A percentile compares a stretch with the other conserved stretches of the same genome.
Evolutionary conservation across 2,329 filamentous ascomycete genomes (phyloP).

Genomic region (Apiospora arundinis): DNA sequence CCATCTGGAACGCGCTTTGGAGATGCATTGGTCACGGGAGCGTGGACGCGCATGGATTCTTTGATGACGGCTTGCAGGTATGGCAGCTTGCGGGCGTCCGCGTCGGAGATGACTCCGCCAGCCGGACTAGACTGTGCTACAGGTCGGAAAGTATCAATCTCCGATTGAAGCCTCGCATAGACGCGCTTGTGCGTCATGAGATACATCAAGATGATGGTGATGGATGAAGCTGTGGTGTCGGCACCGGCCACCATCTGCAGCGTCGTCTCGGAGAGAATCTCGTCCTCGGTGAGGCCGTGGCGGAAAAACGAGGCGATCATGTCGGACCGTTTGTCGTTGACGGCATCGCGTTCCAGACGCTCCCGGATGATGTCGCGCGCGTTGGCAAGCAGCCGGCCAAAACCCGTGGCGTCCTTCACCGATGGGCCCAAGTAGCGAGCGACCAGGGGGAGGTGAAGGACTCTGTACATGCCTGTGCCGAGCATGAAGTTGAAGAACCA

Average conservation of each 20-base stretch:
- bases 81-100: neutral
- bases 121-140: neutral
- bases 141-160: slow-evolving; percentile 46
- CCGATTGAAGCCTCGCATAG: slow-evolving; percentile 49
- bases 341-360: neutral
- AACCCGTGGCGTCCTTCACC: neutral
- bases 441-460: slow-evolving; percentile 8
- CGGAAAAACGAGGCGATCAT: slow-evolving; percentile 47
- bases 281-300: slow-evolving; percentile 46
- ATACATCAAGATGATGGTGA: slow-evolving; percentile 56
- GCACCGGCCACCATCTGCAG: slow-evolving; percentile 43
- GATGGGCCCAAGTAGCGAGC: neutral
- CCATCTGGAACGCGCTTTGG: slow-evolving; percentile 24
- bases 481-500: neutral
- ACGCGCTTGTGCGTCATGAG: slow-evolving; percentile 53
- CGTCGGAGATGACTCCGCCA: slow-evolving; percentile 38
- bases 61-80: slow-evolving; percentile 26
- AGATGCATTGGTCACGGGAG: slow-evolving; percentile 20
- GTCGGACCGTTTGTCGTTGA: slow-evolving; percentile 10
- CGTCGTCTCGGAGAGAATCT: slow-evolving; percentile 47
- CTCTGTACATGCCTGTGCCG: neutral
- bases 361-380: slow-evolving; percentile 16
- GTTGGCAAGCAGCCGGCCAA: slow-evolving; percentile 2
- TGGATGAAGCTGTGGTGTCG: slow-evolving; percentile 58
- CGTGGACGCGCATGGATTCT: slow-evolving; percentile 24